Base-by-base conservation (phyloP, 2,329 filamentous ascomycete species). In the Cercospora nicotianae region DNA sequence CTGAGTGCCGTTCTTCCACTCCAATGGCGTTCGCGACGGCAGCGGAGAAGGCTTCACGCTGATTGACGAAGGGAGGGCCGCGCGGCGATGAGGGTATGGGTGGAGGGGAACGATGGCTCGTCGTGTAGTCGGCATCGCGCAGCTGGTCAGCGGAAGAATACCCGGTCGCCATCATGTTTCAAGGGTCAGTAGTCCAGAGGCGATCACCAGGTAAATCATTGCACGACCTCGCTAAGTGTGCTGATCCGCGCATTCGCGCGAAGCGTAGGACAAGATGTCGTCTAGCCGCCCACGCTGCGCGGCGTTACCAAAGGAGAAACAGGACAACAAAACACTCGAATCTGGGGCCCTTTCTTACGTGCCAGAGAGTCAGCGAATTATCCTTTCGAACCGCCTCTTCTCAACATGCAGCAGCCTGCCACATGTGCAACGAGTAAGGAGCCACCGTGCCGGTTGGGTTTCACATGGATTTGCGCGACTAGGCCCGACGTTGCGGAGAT, bases 101-200 rank as follows among this genome's bases (percentile, higher is more conserved):
- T 51, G 73, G 71, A 30, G 71, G 68, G 31, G 66, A 23, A 48
- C 74, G 71, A 66, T 74, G 74, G 23, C 71, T 65, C 31, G 64
- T 42, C 20, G 67, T 71, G 63, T 74, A 75, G 68, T 75, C 72
- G 36, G 64, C 67, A 42, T 73, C 73, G 45, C 66, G 66, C 65
- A 70, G 66, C 48, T 65, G 62, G 39, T 67, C 67, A 33, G 69
- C 71, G 58, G 66, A 69, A 42, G 59, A 70, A 45, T 71, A 70
- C 63, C 70, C 70, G 65, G 72, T 68, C 39, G 72, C 72, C 72
- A 73, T 73, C 36, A 51, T 63, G 67, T 67, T 67, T 67, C 66
- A 64, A 64, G 61, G 61, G 61, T 62, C 48, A 64, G 53, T 63
- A 42, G 36, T 42, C 36, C 57, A 26, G 23, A 57, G 45, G 26